Evolutionary conservation across 129 eudicot species (phyloP).

Genomic region (Tanacetum coccineum): DNA sequence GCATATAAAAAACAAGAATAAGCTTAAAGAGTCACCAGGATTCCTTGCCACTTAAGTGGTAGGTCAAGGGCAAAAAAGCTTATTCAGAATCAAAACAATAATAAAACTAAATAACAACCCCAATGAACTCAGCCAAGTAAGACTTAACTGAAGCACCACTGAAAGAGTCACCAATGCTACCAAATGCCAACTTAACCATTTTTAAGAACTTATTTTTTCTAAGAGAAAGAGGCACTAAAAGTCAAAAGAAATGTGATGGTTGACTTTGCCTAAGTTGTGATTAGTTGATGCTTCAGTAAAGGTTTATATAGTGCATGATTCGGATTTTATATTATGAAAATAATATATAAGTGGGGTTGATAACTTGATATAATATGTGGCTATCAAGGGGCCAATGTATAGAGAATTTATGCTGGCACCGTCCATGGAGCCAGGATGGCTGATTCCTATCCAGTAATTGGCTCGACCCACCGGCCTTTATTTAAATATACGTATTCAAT

Average conservation of each 20-base stretch:
- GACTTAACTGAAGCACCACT: conserved; percentile 35
- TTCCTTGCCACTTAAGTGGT: too few species aligned
- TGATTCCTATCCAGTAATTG: conserved; percentile 24
- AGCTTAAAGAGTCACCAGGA: too few species aligned
- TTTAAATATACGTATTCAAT: too few species aligned
- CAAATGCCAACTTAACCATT: conserved; percentile 51
- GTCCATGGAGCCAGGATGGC: conserved; percentile 35
- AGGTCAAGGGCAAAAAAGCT: too few species aligned
- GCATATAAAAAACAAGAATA: too few species aligned
- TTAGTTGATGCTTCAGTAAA: conserved; percentile 19
- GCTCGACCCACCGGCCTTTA: conserved; percentile 44
- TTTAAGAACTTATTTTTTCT: conserved; percentile 4
- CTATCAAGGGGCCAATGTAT: conserved; percentile 18
- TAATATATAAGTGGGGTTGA: neutral
- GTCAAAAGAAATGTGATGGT: conserved; percentile 5
- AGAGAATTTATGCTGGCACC: conserved; percentile 34
- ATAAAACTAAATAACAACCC: too few species aligned
- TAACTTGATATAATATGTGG: conserved; percentile 15
- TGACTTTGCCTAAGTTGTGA: conserved; percentile 24
- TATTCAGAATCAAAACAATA: too few species aligned
- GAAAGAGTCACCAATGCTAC: conserved; percentile 49
- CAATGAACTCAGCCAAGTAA: conserved; percentile 53
- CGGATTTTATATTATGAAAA: neutral
- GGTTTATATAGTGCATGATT: conserved; percentile 36
- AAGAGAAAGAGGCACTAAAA: neutral